Evolutionary conservation across 139 green algal genomes (phyloP), one percentile per base, ranked within the genome.

Genomic region (Chlorella sp.): DNA sequence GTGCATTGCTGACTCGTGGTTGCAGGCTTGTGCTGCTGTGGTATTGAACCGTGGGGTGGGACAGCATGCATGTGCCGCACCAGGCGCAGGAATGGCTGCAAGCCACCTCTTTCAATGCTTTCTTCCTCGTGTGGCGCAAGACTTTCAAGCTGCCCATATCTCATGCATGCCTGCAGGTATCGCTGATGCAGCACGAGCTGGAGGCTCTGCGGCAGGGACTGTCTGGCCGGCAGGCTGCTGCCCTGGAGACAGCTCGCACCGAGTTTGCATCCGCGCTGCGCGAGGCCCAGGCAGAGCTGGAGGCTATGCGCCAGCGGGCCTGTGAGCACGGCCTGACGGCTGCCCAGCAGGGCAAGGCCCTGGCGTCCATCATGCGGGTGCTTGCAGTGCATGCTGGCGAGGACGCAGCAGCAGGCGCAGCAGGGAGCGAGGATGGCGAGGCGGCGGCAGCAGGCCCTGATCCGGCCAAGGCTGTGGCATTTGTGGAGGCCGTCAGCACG

Each of bases 151-250:
- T 34, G 28, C 62, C 28, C 4, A 2, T 44, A 1, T 25, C 28
- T 25, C 69, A 17, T 12, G 26, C 36, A 4, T 2, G n/a, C 1
- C 16, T 34, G 39, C 64, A 85, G 80, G 80, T 86, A 26, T 56
- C 69, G 12, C 20, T 73, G 15, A 86, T 86, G 81, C 69, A 86
- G 81, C 81, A 86, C 36, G 81, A 86, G 56, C 56, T 86, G 36
- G 67, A 86, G 56, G 81, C 81, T 11, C 38, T 86, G 34, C 69
- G 81, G 18, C 81, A 64, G 70, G 70, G 81, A 3, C 81, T 86
- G 55, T 86, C 81, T 11, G 56, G 70, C 16, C 51, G 69, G 69
- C 67, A 86, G 34, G 56, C 57, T 15, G 70, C 81, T 28, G 56
- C 56, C 12, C 15, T 74, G 69, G 69, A 86, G 81, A 36, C 81